These are phyloP conservation scores for Leishmania amazonensis DNA, from an alignment of 208 protist species.

Conservation along the genomic window DNA sequence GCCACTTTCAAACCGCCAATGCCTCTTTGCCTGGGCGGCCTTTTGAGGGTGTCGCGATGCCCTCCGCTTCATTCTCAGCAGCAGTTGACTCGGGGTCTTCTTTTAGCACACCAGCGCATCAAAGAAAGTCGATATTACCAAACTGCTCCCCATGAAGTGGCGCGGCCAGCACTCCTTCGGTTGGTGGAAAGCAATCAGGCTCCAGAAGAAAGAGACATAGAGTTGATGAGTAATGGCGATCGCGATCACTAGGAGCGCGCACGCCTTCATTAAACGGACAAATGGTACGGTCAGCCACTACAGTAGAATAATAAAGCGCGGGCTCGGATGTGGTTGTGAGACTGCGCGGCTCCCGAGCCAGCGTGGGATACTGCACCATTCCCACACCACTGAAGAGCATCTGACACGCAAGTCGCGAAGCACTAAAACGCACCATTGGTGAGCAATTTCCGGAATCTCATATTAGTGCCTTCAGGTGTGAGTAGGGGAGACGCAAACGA, in stretches of 20 bases:
- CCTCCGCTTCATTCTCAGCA: neutral
- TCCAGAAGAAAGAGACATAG: neutral
- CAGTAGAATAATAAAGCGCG: neutral
- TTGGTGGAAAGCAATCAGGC: neutral
- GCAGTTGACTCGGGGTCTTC: neutral
- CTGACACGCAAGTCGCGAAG: neutral
- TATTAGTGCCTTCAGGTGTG: neutral
- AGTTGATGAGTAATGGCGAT: neutral
- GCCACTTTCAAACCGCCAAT: neutral
- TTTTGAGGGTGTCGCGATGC: neutral
- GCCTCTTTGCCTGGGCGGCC: neutral
- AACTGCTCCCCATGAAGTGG: neutral
- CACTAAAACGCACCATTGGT: no score
- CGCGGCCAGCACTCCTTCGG: neutral
- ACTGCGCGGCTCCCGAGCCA: neutral
- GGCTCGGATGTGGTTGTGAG: neutral
- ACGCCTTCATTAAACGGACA: neutral
- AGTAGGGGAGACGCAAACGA: neutral
- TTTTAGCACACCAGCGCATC: neutral
- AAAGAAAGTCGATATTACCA: neutral
- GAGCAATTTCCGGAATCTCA: neutral
- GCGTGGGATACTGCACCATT: neutral
- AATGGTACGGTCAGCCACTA: neutral
- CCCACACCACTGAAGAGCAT: neutral
- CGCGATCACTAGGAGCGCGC: neutral